Base-by-base conservation (phyloP, 2,329 filamentous ascomycete genomes). In the Didymella pomorum region DNA sequence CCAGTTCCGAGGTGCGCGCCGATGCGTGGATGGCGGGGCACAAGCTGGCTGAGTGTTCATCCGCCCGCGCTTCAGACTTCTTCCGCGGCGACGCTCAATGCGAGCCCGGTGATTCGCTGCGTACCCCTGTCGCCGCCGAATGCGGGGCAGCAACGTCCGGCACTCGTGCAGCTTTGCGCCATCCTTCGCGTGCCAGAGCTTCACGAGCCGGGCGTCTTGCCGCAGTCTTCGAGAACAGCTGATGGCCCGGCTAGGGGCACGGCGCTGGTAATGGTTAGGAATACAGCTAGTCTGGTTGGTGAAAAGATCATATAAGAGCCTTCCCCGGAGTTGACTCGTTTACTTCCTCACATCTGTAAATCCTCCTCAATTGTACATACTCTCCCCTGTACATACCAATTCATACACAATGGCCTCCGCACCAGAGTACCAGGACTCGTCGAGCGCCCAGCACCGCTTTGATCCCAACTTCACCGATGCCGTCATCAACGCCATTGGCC, bases 391-490 rank as follows among this genome's bases (percentile, higher is more conserved):
- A 58, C 12, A 54, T 18, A 37, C 11, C 47, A 47, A 56, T 43
- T 49, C 7, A 33, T 29, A 55, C 60, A 56, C 45, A 65, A 66
- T 54, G 52, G 49, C 48, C 29, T 69, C 66, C 28, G 67, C 68
- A 45, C 66, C 69, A 33, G 49, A 62, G 16, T 51, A 62, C 49
- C 68, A 71, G 61, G 58, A 68, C 18, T 9, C 18, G 20, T 12
- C 37, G 25, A 59, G 57, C 43, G 59, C 58, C 31, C 45, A 62
- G 42, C 71, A 76, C 69, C 77, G 79, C 66, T 92, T 91, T 80
- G 90, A 94, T 76, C 90, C 90, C 68, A 85, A 84, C 79, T 93
- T 93, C 81, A 94, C 91, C 52, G 79, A 87, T 67, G 84, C 87
- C 76, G 89, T 92, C 78, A 82, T 93, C 73, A 84, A 90, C 64